Evolutionary conservation across 106 monocot species (phyloP).

Genomic region (Allium fistulosum): DNA sequence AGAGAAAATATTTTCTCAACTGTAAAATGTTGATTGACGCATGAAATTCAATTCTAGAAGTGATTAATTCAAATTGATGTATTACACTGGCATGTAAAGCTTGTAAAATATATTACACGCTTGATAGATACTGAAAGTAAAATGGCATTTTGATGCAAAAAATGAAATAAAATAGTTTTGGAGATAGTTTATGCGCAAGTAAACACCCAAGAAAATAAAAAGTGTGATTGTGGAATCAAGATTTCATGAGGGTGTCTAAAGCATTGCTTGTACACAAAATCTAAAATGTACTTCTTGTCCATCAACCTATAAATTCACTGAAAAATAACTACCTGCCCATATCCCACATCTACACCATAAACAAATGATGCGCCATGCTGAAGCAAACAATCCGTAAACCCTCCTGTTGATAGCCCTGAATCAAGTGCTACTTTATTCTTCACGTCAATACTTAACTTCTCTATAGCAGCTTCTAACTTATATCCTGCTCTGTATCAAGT

Average conservation of each 20-base stretch:
- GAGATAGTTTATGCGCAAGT: background rate
- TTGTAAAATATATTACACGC: too few species aligned
- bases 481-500: conserved; percentile 83
- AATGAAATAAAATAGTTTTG: too few species aligned
- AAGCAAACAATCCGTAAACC: conserved; percentile 98
- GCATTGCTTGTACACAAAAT: too few species aligned
- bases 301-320: background rate
- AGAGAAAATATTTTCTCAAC: too few species aligned
- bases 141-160: too few species aligned
- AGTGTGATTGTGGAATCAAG: background rate
- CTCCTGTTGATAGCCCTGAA: conserved; percentile 94
- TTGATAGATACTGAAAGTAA: too few species aligned
- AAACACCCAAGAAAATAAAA: background rate
- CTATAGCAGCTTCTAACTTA: conserved; percentile 92
- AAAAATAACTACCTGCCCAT: conserved; percentile 63
- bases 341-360: conserved; percentile 97
- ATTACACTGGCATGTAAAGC: too few species aligned
- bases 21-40: too few species aligned
- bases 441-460: conserved; percentile 62
- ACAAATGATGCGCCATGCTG: conserved; percentile 89
- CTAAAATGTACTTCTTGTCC: too few species aligned
- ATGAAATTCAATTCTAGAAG: too few species aligned
- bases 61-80: too few species aligned
- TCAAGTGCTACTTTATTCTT: conserved; percentile 89
- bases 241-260: background rate